phyloP scores from a whole-genome alignment of 495 filamentous ascomycete species.

The Penicillium diatomitis region DNA sequence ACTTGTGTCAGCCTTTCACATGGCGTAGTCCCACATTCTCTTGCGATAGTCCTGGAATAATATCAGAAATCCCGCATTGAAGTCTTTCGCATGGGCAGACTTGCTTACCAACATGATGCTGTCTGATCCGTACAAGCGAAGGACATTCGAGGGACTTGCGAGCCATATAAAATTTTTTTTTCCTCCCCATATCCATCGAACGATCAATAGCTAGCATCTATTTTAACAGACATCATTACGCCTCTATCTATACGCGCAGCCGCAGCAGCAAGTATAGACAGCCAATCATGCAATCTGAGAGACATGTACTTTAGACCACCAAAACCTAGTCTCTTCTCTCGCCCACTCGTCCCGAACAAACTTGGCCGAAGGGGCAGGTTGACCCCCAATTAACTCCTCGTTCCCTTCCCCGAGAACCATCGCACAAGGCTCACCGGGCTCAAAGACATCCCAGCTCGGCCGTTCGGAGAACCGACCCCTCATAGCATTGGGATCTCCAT shows the following conservation, averaged over 20 bases:
- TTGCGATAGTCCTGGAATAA: too few species aligned
- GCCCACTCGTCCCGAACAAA: slow-evolving; percentile 35
- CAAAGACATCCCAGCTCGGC: slow-evolving; percentile 24
- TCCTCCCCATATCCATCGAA: too few species aligned
- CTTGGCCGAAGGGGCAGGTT: slow-evolving; percentile 34
- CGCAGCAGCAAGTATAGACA: background rate
- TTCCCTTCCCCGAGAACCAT: slow-evolving; percentile 55
- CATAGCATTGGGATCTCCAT: slow-evolving; percentile 41
- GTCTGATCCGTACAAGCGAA: too few species aligned
- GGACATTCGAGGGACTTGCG: too few species aligned
- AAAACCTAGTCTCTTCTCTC: slow-evolving; percentile 45
- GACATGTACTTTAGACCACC: slow-evolving; percentile 38
- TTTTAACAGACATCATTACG: too few species aligned
- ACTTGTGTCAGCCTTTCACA: too few species aligned
- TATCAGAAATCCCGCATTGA: too few species aligned
- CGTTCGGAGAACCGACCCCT: slow-evolving; percentile 18
- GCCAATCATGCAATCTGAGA: slow-evolving; percentile 19
- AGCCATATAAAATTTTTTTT: too few species aligned
- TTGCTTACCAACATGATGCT: too few species aligned
- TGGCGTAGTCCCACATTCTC: too few species aligned
- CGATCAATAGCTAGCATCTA: too few species aligned
- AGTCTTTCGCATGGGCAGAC: too few species aligned
- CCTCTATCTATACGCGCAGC: background rate
- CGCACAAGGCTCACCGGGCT: slow-evolving; percentile 13
- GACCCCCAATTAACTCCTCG: slow-evolving; percentile 43